Conservation (phyloP, 164 flowering plant species). For the Magnolia changhungtana region DNA sequence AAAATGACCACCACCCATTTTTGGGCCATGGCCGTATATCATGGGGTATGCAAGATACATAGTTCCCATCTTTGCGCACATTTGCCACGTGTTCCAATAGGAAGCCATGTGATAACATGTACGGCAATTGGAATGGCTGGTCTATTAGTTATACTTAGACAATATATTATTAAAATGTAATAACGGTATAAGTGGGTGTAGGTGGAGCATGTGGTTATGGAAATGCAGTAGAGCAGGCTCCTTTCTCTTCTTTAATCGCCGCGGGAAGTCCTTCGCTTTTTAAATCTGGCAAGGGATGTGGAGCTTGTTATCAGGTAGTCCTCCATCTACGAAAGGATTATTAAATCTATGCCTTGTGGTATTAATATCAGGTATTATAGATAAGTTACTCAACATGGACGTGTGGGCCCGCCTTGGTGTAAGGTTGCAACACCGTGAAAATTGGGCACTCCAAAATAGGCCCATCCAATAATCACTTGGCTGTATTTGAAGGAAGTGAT, state of each 20-base stretch:
- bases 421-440: no score
- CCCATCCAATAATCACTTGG: no score
- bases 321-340: no score
- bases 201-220: slow-evolving; percentile 85
- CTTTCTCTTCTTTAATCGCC: slow-evolving; percentile 28
- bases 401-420: no score
- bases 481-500: no score
- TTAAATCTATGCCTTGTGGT: no score
- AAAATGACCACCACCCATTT: no score
- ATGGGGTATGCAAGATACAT: neutral
- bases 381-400: no score
- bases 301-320: slow-evolving; percentile 63
- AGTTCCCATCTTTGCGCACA: neutral
- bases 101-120: neutral
- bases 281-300: slow-evolving; percentile 59
- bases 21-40: neutral
- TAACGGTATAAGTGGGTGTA: neutral
- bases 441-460: no score
- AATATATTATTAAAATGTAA: no score
- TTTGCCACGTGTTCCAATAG: neutral
- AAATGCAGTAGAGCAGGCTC: slow-evolving; percentile 32
- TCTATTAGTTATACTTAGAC: neutral
- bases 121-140: neutral
- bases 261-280: slow-evolving; percentile 32
- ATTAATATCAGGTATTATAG: no score